Percentiles rank a stretch among this genome's conserved stretches.
phyloP scores from a whole-genome alignment of 257 asterid genomes.

The Solanum tacnaense region DNA sequence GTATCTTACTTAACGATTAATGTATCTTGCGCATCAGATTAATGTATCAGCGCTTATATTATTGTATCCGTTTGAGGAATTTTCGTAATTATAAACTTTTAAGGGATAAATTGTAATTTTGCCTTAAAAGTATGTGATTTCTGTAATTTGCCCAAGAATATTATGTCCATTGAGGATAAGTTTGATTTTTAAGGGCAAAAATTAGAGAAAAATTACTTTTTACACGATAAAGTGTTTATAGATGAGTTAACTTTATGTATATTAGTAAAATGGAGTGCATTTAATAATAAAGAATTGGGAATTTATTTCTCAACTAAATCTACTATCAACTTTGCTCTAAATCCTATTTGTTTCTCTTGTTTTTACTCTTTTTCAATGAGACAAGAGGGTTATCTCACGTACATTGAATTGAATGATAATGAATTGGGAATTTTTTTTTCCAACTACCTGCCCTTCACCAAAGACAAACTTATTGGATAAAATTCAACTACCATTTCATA shows the following conservation, averaged over 20 bases:
- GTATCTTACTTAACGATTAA: no score
- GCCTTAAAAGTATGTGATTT: no score
- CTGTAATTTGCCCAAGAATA: neutral
- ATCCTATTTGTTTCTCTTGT: neutral
- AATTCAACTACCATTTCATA: neutral
- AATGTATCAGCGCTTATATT: no score
- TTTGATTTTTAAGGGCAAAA: neutral
- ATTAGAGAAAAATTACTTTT: neutral
- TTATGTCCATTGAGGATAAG: neutral
- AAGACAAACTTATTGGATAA: neutral
- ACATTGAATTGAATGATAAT: neutral
- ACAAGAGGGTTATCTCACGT: neutral
- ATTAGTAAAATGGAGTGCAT: neutral
- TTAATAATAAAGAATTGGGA: neutral
- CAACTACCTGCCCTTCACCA: neutral
- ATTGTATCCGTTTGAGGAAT: no score
- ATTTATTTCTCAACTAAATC: neutral
- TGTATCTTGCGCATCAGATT: no score
- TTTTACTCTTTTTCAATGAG: neutral
- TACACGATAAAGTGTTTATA: neutral
- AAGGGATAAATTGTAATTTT: no score
- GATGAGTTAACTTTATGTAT: neutral
- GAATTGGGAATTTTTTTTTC: neutral
- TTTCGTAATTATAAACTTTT: no score
- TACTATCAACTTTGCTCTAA: neutral